A percentile compares a stretch with the other conserved stretches of the same genome.
Evolutionary conservation across 805 yeast genomes (phyloP).

Genomic region (Ogataea sp.): DNA sequence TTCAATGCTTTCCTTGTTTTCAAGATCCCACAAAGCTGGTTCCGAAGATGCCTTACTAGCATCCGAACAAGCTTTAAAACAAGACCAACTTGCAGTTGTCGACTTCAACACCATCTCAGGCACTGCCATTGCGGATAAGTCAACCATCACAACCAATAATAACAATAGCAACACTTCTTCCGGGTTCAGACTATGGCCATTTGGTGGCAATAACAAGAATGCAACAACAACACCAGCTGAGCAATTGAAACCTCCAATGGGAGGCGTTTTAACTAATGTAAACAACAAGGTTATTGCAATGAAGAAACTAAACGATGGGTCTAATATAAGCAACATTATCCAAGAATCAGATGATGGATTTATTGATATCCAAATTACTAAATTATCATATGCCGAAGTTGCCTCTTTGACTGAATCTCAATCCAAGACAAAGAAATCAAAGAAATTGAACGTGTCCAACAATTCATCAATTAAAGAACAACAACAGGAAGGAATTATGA

Average conservation of each 20-base stretch:
- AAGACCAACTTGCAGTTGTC: conserved; percentile 6
- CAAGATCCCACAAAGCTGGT: conserved; percentile 1
- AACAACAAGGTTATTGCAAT: conserved; percentile 24
- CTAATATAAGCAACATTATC: too few relatives aligned
- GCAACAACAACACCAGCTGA: conserved; percentile 1
- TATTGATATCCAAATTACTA: conserved; percentile 36
- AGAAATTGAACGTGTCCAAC: too few relatives aligned
- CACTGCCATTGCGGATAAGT: neutral
- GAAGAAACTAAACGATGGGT: conserved; percentile 15
- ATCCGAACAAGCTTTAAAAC: neutral
- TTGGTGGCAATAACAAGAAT: conserved; percentile 1
- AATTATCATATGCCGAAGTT: conserved; percentile 47
- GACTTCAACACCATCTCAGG: conserved; percentile 15
- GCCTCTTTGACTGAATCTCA: conserved; percentile 30
- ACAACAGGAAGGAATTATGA: neutral
- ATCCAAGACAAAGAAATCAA: too few relatives aligned
- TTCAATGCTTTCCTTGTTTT: conserved; percentile 2
- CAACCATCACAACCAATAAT: neutral
- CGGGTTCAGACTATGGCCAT: conserved; percentile 15
- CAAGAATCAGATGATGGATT: conserved; percentile 29
- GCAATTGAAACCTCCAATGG: conserved; percentile 6
- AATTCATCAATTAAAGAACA: neutral
- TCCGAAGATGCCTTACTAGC: conserved; percentile 3
- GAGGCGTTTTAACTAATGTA: conserved; percentile 1
- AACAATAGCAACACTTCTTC: conserved; percentile 2